Evolutionary conservation across 306 rosid genomes (phyloP), one percentile per base, ranked within the genome.

Genomic region (Lathyrus sativus): DNA sequence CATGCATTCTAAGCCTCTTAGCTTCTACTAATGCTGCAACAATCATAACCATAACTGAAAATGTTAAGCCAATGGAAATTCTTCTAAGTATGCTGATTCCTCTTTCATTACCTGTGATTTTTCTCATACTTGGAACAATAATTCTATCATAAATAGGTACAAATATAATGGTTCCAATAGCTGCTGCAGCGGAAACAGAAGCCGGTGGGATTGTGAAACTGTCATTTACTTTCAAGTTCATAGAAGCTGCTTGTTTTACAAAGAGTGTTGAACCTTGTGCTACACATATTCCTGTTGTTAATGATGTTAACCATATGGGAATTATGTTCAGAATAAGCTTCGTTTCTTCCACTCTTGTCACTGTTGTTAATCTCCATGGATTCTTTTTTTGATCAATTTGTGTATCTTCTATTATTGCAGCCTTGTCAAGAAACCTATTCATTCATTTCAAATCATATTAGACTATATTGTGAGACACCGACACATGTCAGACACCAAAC

Each of bases 351-450:
- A 80, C 88, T 62, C 58, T 80, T 26, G 85, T 80, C 19, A 80
- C 76, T 3, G 88, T 84, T 24, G 79, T 11, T 56, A 84, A 35
- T 72, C 88, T 84, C 88, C 88, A 84, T 13, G 85, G 81, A 54
- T 68, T 75, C 7, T 55, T 50, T 22, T 67, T 74, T 56, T 74
- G 72, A 43, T 51, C 77, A 9, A 0, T 29, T n/a, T 43, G 4
- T 50, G 58, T 76, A 9, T 81, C 86, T 74, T 85, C 89, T 9
- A 81, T 43, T 56, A 79, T 79, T 13, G 89, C 84, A 59, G 89
- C 89, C 77, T 79, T 81, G 86, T 85, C 86, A 19, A 85, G 84
- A 74, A 80, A 76, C 76, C 89, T 85, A 39, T 58, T 12, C 15
- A 70, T 26, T 26, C 29, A 65, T 65, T 28, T 37, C 66, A 35